Percentiles rank a stretch among this genome's conserved stretches.
Evolutionary conservation across 1,284 basidiomycete species (phyloP).

Genomic region (Neonothopanus nambi): DNA sequence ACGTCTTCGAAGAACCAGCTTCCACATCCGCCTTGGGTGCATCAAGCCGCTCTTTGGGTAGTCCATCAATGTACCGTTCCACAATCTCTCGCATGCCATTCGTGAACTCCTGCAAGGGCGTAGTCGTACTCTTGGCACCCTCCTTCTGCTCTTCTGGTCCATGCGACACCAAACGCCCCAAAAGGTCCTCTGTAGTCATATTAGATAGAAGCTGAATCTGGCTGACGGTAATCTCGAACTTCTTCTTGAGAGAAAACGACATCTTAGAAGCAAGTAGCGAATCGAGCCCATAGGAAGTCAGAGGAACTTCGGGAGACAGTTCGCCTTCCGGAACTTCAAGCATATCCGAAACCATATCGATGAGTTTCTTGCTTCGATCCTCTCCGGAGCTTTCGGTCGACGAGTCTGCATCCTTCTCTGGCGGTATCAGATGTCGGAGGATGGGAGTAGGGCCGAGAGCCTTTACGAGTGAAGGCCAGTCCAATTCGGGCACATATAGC

Average conservation of each 20-base stretch:
- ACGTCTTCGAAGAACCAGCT: not conserved
- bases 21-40: too few species aligned
- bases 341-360: not conserved
- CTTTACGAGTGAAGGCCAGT: constrained; percentile 12
- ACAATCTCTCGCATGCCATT: too few species aligned
- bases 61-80: too few species aligned
- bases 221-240: not conserved
- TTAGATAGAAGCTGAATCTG: constrained; percentile 8
- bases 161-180: too few species aligned
- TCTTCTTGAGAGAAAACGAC: not conserved
- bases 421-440: not conserved
- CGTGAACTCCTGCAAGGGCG: too few species aligned
- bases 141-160: too few species aligned
- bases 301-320: not conserved
- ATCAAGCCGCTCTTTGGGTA: too few species aligned
- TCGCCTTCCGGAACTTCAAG: not conserved
- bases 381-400: too few species aligned
- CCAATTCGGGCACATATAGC: constrained; percentile 24
- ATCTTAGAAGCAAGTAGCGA: constrained; percentile 5
- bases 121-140: too few species aligned
- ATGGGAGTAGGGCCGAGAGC: not conserved
- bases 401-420: not conserved
- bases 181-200: not conserved
- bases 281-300: constrained; percentile 9
- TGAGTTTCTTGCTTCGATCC: not conserved